Base-by-base conservation (phyloP, 345 rosid genomes). In the Pseudoturritis turrita region DNA sequence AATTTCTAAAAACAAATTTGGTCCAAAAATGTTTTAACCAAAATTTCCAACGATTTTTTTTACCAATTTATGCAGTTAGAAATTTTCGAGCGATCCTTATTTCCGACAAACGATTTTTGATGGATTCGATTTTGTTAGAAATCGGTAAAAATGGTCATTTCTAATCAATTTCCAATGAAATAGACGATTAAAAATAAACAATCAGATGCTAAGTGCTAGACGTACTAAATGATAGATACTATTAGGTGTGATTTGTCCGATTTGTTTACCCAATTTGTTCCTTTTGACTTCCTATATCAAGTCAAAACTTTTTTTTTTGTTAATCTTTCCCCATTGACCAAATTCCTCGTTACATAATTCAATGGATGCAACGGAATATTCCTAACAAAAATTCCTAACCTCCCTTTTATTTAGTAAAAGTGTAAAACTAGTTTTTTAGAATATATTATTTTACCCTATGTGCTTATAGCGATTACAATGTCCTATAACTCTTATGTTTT, bases 391-490 rank as follows among this genome's bases (percentile, higher is more conserved):
- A 11, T 50, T 49, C 57, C 10, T 13, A 49, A 35, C 36, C 52
- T 45, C 41, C n/a, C 44, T 6, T 56, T 56, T 56, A 61, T 26
- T 25, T 62, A 17, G 26, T 35, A n/a, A n/a, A n/a, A n/a, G n/a
- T n/a, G n/a, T n/a, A n/a, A 14, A 47, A 46, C 29, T 21, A 64
- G 19, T 19, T 47, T 19, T 18, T 47, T 46, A 19, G 21, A 49
- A 26, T 14, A 44, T 45, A 62, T 28, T 44, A 10, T 41, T 44
- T 31, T 35, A 45, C 57, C 19, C 57, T 33, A 49, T 47, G 46
- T 21, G 46, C 70, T 46, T 35, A 65, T 9, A 50, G 46, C 49
- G 10, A 52, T 66, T 18, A 64, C 69, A 35, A 49, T 35, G 57
- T 37, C 15, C 60, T 22, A 59, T 46, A 37, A 21, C 47, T 55